Percentiles rank a stretch among this genome's conserved stretches.
Evolutionary conservation across 192 early-diverging fungal species (phyloP).

Genomic region (Backusella liffmaniae): DNA sequence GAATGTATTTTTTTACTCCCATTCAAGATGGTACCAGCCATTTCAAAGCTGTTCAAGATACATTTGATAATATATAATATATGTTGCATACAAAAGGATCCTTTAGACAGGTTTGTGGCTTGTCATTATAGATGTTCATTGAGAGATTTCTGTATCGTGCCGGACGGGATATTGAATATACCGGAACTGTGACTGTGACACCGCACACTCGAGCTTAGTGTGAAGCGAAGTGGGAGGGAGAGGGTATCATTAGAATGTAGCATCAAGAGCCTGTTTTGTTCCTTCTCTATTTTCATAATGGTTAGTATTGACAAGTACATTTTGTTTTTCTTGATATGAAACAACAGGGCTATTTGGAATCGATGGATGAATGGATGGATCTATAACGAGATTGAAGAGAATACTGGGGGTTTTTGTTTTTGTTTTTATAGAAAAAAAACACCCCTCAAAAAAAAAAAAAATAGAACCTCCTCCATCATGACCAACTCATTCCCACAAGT

Average conservation of each 20-base stretch:
- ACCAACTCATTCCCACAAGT: background rate
- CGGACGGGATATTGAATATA: background rate
- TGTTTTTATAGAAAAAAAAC: background rate
- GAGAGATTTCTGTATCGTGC: background rate
- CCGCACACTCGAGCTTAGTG: background rate
- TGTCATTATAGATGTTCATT: too few species aligned
- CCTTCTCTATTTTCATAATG: conserved; percentile 18
- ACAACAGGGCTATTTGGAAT: background rate
- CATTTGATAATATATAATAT: too few species aligned
- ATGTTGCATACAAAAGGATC: too few species aligned
- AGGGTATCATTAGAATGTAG: conserved; percentile 6
- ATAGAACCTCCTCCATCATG: background rate
- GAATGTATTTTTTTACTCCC: too few species aligned
- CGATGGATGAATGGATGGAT: conserved; percentile 11
- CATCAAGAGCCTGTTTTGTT: conserved; percentile 3
- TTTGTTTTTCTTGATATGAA: background rate
- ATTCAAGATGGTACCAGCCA: too few species aligned
- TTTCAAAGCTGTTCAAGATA: too few species aligned
- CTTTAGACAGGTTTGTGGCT: too few species aligned
- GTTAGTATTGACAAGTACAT: conserved; percentile 12
- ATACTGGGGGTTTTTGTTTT: background rate
- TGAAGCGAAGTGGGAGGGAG: background rate
- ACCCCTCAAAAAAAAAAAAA: background rate
- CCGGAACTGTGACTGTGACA: background rate
- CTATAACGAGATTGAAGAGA: background rate